Conservation (phyloP, 352 stramenopile species). For the Globisporangium carolinianum region DNA sequence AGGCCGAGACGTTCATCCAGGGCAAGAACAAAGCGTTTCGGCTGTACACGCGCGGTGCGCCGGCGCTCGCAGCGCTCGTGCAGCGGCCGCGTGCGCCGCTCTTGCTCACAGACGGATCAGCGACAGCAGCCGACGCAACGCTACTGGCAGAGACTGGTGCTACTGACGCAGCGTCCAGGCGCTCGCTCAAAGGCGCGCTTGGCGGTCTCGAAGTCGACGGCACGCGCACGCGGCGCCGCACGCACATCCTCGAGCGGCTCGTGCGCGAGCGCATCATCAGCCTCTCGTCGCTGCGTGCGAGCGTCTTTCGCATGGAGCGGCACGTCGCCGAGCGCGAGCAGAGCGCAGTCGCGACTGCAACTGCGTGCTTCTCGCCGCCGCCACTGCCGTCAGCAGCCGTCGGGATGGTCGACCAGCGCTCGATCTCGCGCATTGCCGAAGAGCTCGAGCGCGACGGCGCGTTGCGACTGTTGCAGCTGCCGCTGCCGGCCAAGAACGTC, state of each 20-base stretch:
- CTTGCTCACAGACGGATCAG: conserved; percentile 9
- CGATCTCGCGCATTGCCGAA: conserved; percentile 58
- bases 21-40: conserved; percentile 81
- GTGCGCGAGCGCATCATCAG: conserved; percentile 70
- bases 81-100: not conserved
- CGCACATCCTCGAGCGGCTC: conserved; percentile 58
- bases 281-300: conserved; percentile 66
- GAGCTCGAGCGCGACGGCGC: conserved; percentile 49
- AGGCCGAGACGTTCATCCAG: conserved; percentile 66
- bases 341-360: not conserved
- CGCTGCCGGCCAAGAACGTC: conserved; percentile 64
- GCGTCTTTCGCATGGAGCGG: conserved; percentile 70
- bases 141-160: not conserved
- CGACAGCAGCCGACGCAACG: not conserved
- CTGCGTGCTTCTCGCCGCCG: not conserved
- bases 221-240: conserved; percentile 46
- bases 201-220: conserved; percentile 48
- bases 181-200: conserved; percentile 48
- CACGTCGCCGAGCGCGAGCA: conserved; percentile 7
- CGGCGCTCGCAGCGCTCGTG: conserved; percentile 2
- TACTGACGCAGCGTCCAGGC: conserved; percentile 28
- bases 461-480: conserved; percentile 52
- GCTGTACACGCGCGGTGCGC: conserved; percentile 29
- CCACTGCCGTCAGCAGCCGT: conserved; percentile 17
- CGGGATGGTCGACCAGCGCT: conserved; percentile 62